Base-by-base conservation (phyloP, 257 asterid genomes). In the Thymus quinquecostatus region DNA sequence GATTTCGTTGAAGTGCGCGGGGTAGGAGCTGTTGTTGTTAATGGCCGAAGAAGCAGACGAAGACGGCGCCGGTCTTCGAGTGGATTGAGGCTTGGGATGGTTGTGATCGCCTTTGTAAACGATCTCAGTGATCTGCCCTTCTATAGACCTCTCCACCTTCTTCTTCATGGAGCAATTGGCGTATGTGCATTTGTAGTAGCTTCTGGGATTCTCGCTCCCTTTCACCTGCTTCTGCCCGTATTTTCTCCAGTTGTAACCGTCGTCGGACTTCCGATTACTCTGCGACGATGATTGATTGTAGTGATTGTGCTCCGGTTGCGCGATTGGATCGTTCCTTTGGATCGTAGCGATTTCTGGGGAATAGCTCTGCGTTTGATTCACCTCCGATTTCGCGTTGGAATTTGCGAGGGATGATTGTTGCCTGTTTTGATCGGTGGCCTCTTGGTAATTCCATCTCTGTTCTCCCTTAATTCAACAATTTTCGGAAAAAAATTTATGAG, bases 191-290 rank as follows among this genome's bases (percentile, higher is more conserved):
- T 93, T 93, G 79, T 91, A 93, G 55, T 91, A 91, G 49, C 98
- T 93, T 70, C 98, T 48, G 0, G 98, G 97, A 77, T 92, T 91
- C 69, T 93, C 96, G 41, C 98, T 93, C 51, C 97, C 96, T 64
- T 89, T 93, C 53, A 93, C 97, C 60, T 87, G 92, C 54, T 93
- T 93, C 84, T 93, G 97, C 27, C 97, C 97, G 59, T 92, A 92
- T 64, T 92, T 92, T 41, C 97, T 84, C 97, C 97, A 92, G 74
- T 92, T 92, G 64, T 90, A 92, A 1, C 97, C 97, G 14, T 92
- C 98, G 2, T 90, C 93, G 6, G 91, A 76, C 8, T 83, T 83
- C 57, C 68, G 70, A 40, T 75, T 71, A 5, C 80, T 66, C 76
- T 70, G 86, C 21, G 87, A 75, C 14, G 84, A 70, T 21, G 64